phyloP scores from a whole-genome alignment of 83 land plant species.

The Larix sibirica region DNA sequence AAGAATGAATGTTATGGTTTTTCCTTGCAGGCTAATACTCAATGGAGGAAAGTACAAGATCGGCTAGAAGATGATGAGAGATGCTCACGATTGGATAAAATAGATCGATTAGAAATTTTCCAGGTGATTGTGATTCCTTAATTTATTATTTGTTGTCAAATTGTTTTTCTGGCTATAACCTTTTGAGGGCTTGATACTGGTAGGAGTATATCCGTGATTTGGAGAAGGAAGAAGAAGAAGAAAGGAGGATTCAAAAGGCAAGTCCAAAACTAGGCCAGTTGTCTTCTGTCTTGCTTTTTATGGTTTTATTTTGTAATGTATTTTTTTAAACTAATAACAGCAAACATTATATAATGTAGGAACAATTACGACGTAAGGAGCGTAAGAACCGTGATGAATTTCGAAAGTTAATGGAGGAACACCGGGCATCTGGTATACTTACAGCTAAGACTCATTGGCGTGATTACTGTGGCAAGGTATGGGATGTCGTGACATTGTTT shows the following conservation, averaged over 20 bases:
- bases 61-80: conserved; percentile 97
- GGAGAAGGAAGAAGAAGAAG: conserved; percentile 95
- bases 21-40: conserved; percentile 72
- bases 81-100: conserved; percentile 89
- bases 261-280: background rate
- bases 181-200: background rate
- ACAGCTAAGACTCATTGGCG: conserved; percentile 87
- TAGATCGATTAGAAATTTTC: conserved; percentile 85
- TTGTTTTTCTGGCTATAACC: conserved; percentile 7
- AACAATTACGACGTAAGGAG: conserved; percentile 79
- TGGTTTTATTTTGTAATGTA: background rate
- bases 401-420: conserved; percentile 87
- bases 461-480: conserved; percentile 84
- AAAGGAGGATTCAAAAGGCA: conserved; percentile 85
- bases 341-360: conserved; percentile 38
- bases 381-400: conserved; percentile 97
- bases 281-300: too few species aligned
- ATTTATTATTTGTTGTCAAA: background rate
- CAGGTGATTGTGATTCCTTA: conserved; percentile 45
- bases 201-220: conserved; percentile 94
- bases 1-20: background rate
- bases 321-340: background rate
- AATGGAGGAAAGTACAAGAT: conserved; percentile 98
- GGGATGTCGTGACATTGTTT: conserved; percentile 1
- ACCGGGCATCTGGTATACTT: conserved; percentile 68